phyloP scores from a whole-genome alignment of 345 rosid species.

The Trapa incisa region DNA sequence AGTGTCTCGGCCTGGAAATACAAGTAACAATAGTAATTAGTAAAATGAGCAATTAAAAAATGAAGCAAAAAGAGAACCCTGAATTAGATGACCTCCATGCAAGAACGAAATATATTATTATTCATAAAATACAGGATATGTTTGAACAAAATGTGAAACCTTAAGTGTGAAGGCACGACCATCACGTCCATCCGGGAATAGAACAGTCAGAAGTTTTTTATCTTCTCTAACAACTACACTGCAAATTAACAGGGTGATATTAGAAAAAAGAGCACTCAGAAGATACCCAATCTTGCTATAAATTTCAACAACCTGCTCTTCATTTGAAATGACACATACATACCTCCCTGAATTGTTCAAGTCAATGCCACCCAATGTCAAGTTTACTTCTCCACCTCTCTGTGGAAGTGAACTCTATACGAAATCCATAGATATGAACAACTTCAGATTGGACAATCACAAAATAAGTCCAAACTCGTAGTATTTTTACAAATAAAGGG shows the following conservation, averaged over 20 bases:
- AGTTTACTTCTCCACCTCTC: constrained; percentile 86
- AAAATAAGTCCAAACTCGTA: not conserved
- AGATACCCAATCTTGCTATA: constrained; percentile 3
- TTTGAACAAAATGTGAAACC: constrained; percentile 26
- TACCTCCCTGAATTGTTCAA: constrained; percentile 97
- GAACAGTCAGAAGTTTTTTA: constrained; percentile 80
- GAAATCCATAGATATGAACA: not conserved
- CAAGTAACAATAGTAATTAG: constrained; percentile 5
- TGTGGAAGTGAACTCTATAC: constrained; percentile 87
- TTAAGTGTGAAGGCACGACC: constrained; percentile 98
- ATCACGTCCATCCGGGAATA: constrained; percentile 99
- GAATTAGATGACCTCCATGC: not conserved
- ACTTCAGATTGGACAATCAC: not conserved
- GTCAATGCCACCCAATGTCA: constrained; percentile 94
- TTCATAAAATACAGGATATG: constrained; percentile 1
- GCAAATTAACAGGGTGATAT: constrained; percentile 19
- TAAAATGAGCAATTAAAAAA: not conserved
- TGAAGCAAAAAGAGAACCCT: not conserved
- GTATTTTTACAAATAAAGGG: not conserved
- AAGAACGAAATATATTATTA: not conserved
- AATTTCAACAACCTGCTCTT: not conserved
- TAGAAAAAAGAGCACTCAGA: constrained; percentile 11
- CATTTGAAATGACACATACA: constrained; percentile 5
- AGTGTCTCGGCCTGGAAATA: constrained; percentile 73
- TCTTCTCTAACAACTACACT: constrained; percentile 97